Conservation (phyloP, 225 moss, liverwort and hornwort genomes). For the Lunularia cruciata region DNA sequence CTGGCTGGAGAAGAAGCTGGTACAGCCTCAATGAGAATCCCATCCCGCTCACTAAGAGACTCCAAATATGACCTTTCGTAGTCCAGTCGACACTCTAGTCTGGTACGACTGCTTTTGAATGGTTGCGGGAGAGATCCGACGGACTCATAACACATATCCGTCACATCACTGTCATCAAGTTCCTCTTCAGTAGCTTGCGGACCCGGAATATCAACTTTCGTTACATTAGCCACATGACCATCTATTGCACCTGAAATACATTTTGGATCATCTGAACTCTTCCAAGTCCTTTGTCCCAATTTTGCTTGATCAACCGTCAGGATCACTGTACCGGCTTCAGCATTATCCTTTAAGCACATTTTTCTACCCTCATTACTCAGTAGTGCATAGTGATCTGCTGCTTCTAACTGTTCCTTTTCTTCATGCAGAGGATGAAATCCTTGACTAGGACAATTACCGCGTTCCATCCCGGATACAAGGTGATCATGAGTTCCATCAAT, state of each 20-base stretch:
- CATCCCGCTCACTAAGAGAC: conserved; percentile 21
- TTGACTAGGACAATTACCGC: conserved; percentile 6
- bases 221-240: neutral
- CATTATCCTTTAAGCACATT: neutral
- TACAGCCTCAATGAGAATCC: conserved; percentile 24
- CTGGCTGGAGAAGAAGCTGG: conserved; percentile 28
- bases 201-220: neutral
- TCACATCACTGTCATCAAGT: conserved; percentile 21
- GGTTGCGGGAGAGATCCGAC: conserved; percentile 17
- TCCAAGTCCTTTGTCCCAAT: neutral
- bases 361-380: neutral
- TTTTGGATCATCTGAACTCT: neutral
- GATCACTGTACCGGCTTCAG: neutral
- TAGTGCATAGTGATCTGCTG: neutral
- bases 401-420: neutral
- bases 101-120: conserved; percentile 1
- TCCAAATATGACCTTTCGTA: conserved; percentile 29
- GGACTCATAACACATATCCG: conserved; percentile 36
- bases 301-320: neutral
- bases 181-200: conserved; percentile 5
- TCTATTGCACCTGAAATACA: conserved; percentile 8
- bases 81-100: conserved; percentile 21
- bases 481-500: conserved; percentile 14
- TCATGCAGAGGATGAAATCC: neutral
- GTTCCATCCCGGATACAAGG: conserved; percentile 12